Evolutionary conservation across 306 rosid species (phyloP).

Genomic region (Trifolium dubium): DNA sequence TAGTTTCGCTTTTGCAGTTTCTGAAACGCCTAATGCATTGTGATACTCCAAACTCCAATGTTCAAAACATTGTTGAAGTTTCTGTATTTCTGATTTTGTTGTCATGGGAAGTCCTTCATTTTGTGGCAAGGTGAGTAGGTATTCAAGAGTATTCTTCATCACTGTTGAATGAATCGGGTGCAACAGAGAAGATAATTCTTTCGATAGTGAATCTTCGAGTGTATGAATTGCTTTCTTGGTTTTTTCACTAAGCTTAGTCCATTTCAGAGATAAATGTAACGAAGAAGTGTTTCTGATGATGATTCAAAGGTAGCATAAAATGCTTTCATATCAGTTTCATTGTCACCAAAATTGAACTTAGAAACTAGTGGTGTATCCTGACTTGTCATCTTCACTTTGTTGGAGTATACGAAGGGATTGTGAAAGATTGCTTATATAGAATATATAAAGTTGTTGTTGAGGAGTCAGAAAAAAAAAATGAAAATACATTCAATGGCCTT

Average conservation of each 20-base stretch:
- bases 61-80: conserved; percentile 15
- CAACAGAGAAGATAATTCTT: neutral
- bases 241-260: neutral
- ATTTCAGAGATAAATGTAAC: neutral
- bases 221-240: neutral
- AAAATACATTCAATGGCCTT: no score
- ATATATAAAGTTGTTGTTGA: no score
- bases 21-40: conserved; percentile 24
- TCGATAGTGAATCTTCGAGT: neutral
- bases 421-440: no score
- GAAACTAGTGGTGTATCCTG: neutral
- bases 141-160: conserved; percentile 8
- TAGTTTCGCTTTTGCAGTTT: neutral
- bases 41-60: conserved; percentile 17
- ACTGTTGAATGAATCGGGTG: neutral
- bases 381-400: neutral
- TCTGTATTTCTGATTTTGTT: conserved; percentile 9
- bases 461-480: no score
- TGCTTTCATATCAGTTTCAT: neutral
- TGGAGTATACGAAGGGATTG: no score
- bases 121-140: conserved; percentile 27
- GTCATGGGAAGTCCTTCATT: conserved; percentile 20
- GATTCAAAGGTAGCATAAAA: neutral
- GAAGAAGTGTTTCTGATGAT: neutral
- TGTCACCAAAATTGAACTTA: neutral